phyloP scores from a whole-genome alignment of 2,329 filamentous ascomycete genomes.

The Clarireedia sp. region DNA sequence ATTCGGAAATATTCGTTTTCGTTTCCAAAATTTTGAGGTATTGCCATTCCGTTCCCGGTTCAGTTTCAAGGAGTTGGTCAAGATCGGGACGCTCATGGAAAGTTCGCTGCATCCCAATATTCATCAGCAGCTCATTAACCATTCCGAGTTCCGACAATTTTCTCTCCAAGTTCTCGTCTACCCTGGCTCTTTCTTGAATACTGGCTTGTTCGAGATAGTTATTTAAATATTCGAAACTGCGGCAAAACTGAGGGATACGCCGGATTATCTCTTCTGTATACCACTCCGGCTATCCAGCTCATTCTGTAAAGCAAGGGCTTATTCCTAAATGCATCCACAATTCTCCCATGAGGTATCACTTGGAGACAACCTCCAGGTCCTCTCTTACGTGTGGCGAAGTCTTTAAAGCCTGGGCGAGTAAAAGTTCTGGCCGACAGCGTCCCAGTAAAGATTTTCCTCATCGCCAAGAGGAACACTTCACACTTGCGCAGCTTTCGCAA shows the following conservation, averaged over 20 bases:
- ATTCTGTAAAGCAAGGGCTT: background rate
- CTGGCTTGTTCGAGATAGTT: background rate
- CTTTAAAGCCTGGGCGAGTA: background rate
- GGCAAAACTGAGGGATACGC: background rate
- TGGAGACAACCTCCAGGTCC: background rate
- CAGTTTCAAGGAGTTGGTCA: background rate
- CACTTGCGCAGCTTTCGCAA: background rate
- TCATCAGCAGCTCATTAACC: background rate
- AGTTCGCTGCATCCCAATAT: background rate
- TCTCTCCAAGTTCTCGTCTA: background rate
- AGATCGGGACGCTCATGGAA: background rate
- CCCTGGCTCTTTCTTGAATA: background rate
- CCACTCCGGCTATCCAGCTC: background rate
- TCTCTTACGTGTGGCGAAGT: background rate
- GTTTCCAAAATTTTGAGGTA: background rate
- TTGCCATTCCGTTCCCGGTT: background rate
- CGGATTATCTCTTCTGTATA: background rate
- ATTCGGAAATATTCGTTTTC: too few species aligned
- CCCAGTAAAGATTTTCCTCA: background rate
- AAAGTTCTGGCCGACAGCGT: background rate
- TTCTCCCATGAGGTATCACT: background rate
- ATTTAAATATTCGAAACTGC: background rate
- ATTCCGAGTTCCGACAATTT: background rate
- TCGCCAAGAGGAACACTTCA: background rate
- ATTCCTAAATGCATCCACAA: background rate